phyloP scores from a whole-genome alignment of 169 alveolate genomes.

The Plasmodium gallinaceum region DNA sequence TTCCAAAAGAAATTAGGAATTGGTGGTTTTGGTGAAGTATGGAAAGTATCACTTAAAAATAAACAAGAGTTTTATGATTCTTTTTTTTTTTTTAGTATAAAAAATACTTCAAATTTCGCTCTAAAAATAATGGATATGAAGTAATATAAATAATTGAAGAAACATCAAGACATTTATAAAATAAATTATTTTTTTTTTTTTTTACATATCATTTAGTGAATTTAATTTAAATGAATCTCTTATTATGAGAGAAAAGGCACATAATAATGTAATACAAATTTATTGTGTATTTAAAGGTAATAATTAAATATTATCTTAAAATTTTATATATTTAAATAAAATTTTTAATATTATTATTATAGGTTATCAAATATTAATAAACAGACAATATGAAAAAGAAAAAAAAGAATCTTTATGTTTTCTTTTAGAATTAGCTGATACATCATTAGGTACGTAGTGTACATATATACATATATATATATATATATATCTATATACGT shows the following conservation, averaged over 20 bases:
- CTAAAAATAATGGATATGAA: slow-evolving; percentile 62
- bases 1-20: slow-evolving; percentile 32
- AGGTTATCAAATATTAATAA: slow-evolving; percentile 48
- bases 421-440: slow-evolving; percentile 55
- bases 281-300: slow-evolving; percentile 64
- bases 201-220: slow-evolving; percentile 24
- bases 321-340: neutral
- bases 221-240: slow-evolving; percentile 65
- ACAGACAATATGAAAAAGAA: slow-evolving; percentile 53
- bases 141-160: slow-evolving; percentile 8
- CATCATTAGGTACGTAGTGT: slow-evolving; percentile 35
- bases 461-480: neutral
- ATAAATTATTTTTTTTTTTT: neutral
- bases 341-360: neutral
- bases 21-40: slow-evolving; percentile 74
- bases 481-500: neutral
- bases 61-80: slow-evolving; percentile 12
- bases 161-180: neutral
- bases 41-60: slow-evolving; percentile 42
- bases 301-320: neutral
- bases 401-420: slow-evolving; percentile 55
- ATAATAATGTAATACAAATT: slow-evolving; percentile 19
- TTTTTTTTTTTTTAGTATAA: slow-evolving; percentile 41
- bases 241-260: slow-evolving; percentile 69
- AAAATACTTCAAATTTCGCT: slow-evolving; percentile 44